phyloP scores from a whole-genome alignment of 768 basidiomycete genomes.

The Mycena capillaripes region DNA sequence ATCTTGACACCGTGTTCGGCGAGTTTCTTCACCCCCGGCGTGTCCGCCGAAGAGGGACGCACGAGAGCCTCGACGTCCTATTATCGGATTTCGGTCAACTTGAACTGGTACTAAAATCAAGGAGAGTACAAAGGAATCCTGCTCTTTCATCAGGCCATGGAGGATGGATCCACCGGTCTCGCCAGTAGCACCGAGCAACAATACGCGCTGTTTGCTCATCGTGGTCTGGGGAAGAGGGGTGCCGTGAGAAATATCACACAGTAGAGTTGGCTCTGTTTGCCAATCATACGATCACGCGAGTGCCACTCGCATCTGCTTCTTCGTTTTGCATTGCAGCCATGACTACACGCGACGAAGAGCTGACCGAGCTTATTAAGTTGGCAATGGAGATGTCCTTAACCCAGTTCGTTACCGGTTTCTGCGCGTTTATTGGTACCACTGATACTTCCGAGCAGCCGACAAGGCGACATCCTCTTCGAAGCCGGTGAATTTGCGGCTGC shows the following conservation, averaged over 20 bases:
- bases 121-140: background rate
- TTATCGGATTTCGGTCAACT: background rate
- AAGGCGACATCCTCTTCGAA: background rate
- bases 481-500: background rate
- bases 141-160: background rate
- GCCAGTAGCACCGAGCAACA: slow-evolving; percentile 10
- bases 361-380: background rate
- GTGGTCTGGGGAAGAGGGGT: background rate
- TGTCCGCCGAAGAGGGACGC: background rate
- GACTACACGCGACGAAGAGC: background rate
- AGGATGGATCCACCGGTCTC: slow-evolving; percentile 2
- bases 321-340: background rate
- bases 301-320: background rate
- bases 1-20: background rate
- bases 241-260: background rate
- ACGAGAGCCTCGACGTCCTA: slow-evolving; percentile 17
- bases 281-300: background rate
- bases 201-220: slow-evolving; percentile 5
- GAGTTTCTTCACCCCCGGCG: background rate
- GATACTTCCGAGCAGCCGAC: background rate
- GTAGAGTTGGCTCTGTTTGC: background rate
- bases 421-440: background rate
- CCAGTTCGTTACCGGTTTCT: background rate
- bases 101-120: background rate
- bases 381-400: background rate